Evolutionary conservation across 805 yeast genomes (phyloP).

Genomic region (Jamesozyma lodderae): DNA sequence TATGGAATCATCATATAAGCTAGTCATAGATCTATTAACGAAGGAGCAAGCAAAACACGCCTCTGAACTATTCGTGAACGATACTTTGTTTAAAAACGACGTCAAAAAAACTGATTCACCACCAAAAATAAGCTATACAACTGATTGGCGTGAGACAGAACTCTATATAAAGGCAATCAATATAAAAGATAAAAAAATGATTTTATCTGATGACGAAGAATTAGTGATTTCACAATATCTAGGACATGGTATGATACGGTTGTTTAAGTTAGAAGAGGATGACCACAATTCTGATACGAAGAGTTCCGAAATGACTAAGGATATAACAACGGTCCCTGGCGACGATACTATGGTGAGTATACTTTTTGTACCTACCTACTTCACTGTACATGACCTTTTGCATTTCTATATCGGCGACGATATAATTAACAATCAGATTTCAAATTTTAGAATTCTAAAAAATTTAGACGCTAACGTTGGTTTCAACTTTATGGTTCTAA

Average conservation of each 20-base stretch:
- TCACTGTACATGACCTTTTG: conserved; percentile 73
- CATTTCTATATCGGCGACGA: conserved; percentile 65
- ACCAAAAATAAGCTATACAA: background rate
- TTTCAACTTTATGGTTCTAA: conserved; percentile 51
- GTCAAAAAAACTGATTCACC: too few species aligned
- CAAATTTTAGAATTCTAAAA: conserved; percentile 66
- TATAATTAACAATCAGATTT: conserved; percentile 40
- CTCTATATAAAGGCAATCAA: background rate
- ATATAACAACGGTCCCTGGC: conserved; percentile 31
- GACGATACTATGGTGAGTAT: conserved; percentile 68
- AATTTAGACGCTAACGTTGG: conserved; percentile 53
- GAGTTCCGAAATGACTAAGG: conserved; percentile 1
- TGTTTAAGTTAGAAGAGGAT: conserved; percentile 43
- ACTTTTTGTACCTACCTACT: conserved; percentile 79
- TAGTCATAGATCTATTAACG: conserved; percentile 11
- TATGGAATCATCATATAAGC: conserved; percentile 9
- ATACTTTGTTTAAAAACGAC: background rate
- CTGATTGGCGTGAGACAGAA: conserved; percentile 15
- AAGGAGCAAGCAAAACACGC: conserved; percentile 9
- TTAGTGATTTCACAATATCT: conserved; percentile 43
- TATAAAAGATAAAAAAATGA: background rate
- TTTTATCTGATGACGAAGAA: conserved; percentile 9
- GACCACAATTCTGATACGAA: conserved; percentile 1
- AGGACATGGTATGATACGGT: conserved; percentile 66
- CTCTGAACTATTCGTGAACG: conserved; percentile 7